Base-by-base conservation (phyloP, 495 filamentous ascomycete genomes). In the Trichocladium uniseriatum region DNA sequence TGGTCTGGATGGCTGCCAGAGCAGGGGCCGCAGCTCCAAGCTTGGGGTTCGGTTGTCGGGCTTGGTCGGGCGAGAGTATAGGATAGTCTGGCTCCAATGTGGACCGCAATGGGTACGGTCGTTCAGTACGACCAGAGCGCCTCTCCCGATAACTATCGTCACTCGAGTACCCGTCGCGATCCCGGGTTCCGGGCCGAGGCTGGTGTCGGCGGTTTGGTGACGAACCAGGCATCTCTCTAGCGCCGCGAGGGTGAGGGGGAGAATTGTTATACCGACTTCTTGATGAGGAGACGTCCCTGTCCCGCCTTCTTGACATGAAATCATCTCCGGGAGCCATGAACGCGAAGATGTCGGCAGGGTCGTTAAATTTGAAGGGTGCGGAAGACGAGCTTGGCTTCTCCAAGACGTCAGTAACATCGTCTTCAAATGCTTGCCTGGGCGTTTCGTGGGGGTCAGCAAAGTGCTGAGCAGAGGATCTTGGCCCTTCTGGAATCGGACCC, bases 301-400 rank as follows among this genome's bases (percentile, higher is more conserved):
- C 35, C 5, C 37, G 40, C 19, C 40, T 49, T 16, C 44, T 28
- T 16, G 45, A 9, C 40, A 48, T 52, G 16, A 47, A 38, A 20
- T 54, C 54, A 8, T 38, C 45, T 5, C 54, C 58, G 9, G 59
- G 56, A 11, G 49, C 44, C 63, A 64, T 64, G 48, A 60, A 64
- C 13, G 56, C 45, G n/a, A 64, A 29, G 38, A 56, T 51, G 9
- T 60, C 59, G 16, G 49, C 52, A 7, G 52, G 40, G 15, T 57
- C 50, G n/a, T n/a, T n/a, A n/a, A n/a, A n/a, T n/a, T n/a, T n/a
- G n/a, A n/a, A n/a, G n/a, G n/a, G n/a, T n/a, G n/a, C n/a, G n/a
- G n/a, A n/a, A n/a, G n/a, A n/a, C n/a, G n/a, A n/a, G n/a, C n/a
- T n/a, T n/a, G n/a, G n/a, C n/a, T n/a, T n/a, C n/a, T n/a, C n/a